Evolutionary conservation across 1,284 basidiomycete genomes (phyloP).

Genomic region (Pseudozyma flocculosa): DNA sequence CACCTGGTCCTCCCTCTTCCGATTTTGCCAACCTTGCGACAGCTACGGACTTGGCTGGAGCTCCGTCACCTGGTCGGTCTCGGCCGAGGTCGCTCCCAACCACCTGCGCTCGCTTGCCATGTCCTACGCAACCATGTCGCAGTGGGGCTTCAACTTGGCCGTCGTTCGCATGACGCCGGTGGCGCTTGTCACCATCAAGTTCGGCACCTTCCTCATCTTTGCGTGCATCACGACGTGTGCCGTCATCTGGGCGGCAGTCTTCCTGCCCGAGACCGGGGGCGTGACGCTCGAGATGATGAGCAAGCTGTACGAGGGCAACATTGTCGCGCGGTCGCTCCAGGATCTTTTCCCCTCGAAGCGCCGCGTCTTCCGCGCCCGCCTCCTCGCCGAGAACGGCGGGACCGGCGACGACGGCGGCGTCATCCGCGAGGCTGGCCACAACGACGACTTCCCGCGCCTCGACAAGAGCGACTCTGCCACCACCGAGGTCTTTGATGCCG

Average conservation of each 20-base stretch:
- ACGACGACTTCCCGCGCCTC: too few species aligned
- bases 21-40: too few species aligned
- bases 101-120: constrained; percentile 54
- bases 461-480: too few species aligned
- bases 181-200: constrained; percentile 47
- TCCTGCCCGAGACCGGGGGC: constrained; percentile 50
- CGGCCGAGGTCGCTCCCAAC: constrained; percentile 54
- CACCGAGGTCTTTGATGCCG: background rate
- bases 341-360: constrained; percentile 41
- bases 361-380: constrained; percentile 15
- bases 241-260: constrained; percentile 48
- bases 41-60: constrained; percentile 28
- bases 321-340: constrained; percentile 40
- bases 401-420: constrained; percentile 12
- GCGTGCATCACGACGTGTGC: constrained; percentile 38
- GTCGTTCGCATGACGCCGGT: constrained; percentile 52
- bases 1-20: too few species aligned
- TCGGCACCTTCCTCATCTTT: constrained; percentile 51
- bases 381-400: constrained; percentile 26
- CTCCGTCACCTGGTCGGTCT: constrained; percentile 39
- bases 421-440: background rate
- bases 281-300: constrained; percentile 51
- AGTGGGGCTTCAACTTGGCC: constrained; percentile 52
- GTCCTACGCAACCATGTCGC: constrained; percentile 33
- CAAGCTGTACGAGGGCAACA: constrained; percentile 44